A percentile compares a stretch with the other conserved stretches of the same genome.
These are phyloP conservation scores for Clonostachys solani DNA, from an alignment of 2,329 filamentous ascomycete genomes.

Conservation along the genomic window DNA sequence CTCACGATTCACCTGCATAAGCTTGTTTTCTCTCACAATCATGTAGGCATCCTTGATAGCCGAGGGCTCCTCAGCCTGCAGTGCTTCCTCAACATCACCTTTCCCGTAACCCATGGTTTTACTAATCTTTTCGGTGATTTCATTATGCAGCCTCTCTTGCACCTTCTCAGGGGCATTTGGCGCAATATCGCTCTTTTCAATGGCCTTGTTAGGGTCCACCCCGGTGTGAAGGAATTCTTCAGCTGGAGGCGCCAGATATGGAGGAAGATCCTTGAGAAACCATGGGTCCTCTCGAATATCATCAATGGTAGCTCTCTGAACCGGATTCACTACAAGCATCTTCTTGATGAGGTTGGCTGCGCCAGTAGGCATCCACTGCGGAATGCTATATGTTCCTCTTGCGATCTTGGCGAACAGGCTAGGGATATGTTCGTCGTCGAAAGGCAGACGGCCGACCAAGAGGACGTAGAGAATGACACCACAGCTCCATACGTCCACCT, in stretches of 20 bases:
- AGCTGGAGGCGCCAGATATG: constrained; percentile 80
- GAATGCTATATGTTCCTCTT: constrained; percentile 87
- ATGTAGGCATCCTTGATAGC: constrained; percentile 99
- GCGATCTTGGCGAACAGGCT: constrained; percentile 97
- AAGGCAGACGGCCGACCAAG: constrained; percentile 79
- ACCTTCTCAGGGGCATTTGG: constrained; percentile 73
- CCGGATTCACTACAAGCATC: constrained; percentile 93
- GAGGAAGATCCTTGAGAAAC: constrained; percentile 83
- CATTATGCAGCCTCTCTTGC: constrained; percentile 85
- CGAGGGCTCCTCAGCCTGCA: constrained; percentile 88
- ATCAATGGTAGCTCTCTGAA: constrained; percentile 88
- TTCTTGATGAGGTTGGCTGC: constrained; percentile 80
- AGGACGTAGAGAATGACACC: constrained; percentile 87
- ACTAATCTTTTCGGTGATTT: constrained; percentile 91
- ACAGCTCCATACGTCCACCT: constrained; percentile 98
- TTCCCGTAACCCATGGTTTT: constrained; percentile 98
- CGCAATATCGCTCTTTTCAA: constrained; percentile 76
- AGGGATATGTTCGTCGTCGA: constrained; percentile 98
- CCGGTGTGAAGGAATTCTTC: constrained; percentile 93
- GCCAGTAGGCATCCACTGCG: constrained; percentile 83
- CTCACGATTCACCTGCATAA: constrained; percentile 94
- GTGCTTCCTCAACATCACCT: constrained; percentile 89
- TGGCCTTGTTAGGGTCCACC: constrained; percentile 89
- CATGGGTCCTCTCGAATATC: constrained; percentile 92
- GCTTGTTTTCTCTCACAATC: constrained; percentile 94